Evolutionary conservation across 768 basidiomycete species (phyloP).

Genomic region (Boletus rubescentipes): DNA sequence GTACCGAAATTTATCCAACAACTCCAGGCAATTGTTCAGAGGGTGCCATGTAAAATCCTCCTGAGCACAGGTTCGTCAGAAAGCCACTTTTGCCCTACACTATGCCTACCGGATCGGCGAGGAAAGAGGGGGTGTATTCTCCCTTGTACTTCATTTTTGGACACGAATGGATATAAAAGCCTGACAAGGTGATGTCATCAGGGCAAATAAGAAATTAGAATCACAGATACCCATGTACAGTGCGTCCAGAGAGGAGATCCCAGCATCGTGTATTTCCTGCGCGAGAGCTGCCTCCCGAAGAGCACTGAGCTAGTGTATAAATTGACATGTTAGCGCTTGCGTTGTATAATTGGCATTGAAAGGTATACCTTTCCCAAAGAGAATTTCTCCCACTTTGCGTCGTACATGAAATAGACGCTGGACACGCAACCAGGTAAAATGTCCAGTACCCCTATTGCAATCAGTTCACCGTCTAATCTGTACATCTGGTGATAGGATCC

Average conservation of each 20-base stretch:
- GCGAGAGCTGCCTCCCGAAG: slow-evolving; percentile 77
- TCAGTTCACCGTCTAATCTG: slow-evolving; percentile 72
- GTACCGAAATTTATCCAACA: slow-evolving; percentile 70
- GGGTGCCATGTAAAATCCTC: slow-evolving; percentile 80
- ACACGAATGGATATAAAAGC: slow-evolving; percentile 91
- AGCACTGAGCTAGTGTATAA: slow-evolving; percentile 67
- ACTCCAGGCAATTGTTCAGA: slow-evolving; percentile 51
- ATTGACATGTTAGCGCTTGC: background rate
- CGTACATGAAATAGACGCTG: slow-evolving; percentile 88
- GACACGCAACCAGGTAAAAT: slow-evolving; percentile 86
- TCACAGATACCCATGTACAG: slow-evolving; percentile 80
- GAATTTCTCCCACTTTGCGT: slow-evolving; percentile 62
- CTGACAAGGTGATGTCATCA: slow-evolving; percentile 38
- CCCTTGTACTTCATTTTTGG: slow-evolving; percentile 97
- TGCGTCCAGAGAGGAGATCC: slow-evolving; percentile 57
- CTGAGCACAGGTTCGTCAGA: slow-evolving; percentile 37
- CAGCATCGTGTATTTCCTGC: slow-evolving; percentile 71
- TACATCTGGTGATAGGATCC: slow-evolving; percentile 95
- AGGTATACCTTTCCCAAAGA: slow-evolving; percentile 72
- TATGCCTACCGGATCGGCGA: slow-evolving; percentile 75
- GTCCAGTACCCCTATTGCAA: slow-evolving; percentile 88
- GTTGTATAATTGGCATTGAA: background rate
- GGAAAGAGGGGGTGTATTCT: slow-evolving; percentile 85
- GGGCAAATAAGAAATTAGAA: background rate
- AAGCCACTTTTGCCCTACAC: background rate